These are phyloP conservation scores for Kwoniella shivajii DNA, from an alignment of 1,284 basidiomycete species.

Conservation along the genomic window DNA sequence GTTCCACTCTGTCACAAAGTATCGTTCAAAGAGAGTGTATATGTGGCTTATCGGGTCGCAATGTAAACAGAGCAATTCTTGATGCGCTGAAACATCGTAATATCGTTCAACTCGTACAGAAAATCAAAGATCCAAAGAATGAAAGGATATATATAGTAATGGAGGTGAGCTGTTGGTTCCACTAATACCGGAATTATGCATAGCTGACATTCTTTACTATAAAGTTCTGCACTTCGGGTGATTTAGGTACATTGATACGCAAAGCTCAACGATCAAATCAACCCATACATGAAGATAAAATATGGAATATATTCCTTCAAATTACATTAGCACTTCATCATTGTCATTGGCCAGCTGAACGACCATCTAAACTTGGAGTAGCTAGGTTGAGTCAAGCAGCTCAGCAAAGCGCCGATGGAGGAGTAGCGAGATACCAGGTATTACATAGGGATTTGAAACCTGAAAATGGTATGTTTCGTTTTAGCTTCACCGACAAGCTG, in stretches of 20 bases:
- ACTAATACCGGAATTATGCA: not conserved
- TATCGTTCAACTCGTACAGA: slow-evolving; percentile 66
- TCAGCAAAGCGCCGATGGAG: slow-evolving; percentile 14
- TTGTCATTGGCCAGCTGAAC: slow-evolving; percentile 67
- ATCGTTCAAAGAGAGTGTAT: not conserved
- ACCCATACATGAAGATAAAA: slow-evolving; percentile 81
- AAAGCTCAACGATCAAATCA: slow-evolving; percentile 58
- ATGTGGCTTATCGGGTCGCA: slow-evolving; percentile 3
- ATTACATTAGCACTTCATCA: slow-evolving; percentile 86
- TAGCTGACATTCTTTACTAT: not conserved
- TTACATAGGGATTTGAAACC: slow-evolving; percentile 94
- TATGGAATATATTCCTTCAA: slow-evolving; percentile 95
- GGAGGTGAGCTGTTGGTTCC: slow-evolving; percentile 60
- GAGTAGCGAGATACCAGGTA: slow-evolving; percentile 63
- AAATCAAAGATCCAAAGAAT: slow-evolving; percentile 83
- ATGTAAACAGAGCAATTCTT: slow-evolving; percentile 77
- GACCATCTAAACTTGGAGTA: slow-evolving; percentile 18
- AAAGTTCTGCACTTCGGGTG: slow-evolving; percentile 86
- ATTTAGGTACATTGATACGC: slow-evolving; percentile 80
- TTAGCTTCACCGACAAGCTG: not conserved
- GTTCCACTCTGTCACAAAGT: slow-evolving; percentile 52
- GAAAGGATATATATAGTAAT: slow-evolving; percentile 92
- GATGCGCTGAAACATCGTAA: slow-evolving; percentile 92
- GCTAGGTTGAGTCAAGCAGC: slow-evolving; percentile 15
- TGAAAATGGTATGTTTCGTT: slow-evolving; percentile 76